Evolutionary conservation across 2,329 filamentous ascomycete genomes (phyloP), one percentile per base, ranked within the genome.

Genomic region (Trichoderma semiorbis): DNA sequence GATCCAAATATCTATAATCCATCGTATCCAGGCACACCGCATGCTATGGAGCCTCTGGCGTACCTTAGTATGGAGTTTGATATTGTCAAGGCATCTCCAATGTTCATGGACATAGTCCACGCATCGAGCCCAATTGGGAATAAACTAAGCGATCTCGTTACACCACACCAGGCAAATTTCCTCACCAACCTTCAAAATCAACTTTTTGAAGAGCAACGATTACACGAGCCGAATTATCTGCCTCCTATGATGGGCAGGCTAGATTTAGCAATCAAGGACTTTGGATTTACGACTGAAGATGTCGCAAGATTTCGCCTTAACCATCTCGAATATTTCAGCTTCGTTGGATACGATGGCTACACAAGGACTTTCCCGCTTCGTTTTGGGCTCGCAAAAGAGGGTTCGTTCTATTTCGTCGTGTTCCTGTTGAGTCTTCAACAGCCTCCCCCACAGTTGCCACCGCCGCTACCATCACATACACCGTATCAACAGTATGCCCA

Each of bases 371-470:
- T 86, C 72, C 80, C 84, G 2, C 81, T 89, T 34, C 86, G 85
- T 2, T 77, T 90, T 47, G 88, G 88, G 1, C 81, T 91, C 34
- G 87, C 85, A 14, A 91, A 89, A 75, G 85, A 86, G 73, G 87
- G 88, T 5, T 89, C 88, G 50, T 88, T 90, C 72, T 91, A 89
- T 78, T 90, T 90, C 74, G 84, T 91, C 55, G 86, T 90, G 8
- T 75, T 90, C 69, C 74, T 85, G 53, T 77, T 90, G 72, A 80
- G 75, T 30, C 74, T 82, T 0, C 77, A 79, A 1, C 72, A 80
- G 3, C 82, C 82, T 47, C 78, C 81, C 58, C 79, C 83, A 32
- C 85, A 85, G 66, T 82, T 83, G 4, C 83, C 84, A 7, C 68
- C 68, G 5, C 68, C 68, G 18, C 10, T 50, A 12, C 57, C 39